These are phyloP conservation scores for Fusarium oxysporum DNA, from an alignment of 2,329 filamentous ascomycete species.

Conservation along the genomic window DNA sequence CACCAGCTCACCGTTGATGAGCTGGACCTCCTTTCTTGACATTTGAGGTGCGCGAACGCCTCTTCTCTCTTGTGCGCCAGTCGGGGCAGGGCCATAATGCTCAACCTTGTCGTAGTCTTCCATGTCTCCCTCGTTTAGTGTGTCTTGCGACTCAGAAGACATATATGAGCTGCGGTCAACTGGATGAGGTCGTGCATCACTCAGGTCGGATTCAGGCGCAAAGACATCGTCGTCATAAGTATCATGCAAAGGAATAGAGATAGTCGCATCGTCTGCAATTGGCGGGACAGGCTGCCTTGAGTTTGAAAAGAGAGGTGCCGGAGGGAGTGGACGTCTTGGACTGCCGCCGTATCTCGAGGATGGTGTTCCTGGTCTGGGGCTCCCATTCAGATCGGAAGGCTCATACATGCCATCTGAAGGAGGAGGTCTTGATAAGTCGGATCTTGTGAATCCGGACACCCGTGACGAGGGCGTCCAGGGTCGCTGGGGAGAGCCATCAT, in stretches of 20 bases:
- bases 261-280: constrained; percentile 75
- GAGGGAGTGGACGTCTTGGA: constrained; percentile 86
- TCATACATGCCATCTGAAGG: constrained; percentile 81
- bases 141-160: constrained; percentile 62
- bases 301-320: constrained; percentile 83
- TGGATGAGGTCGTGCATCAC: constrained; percentile 63
- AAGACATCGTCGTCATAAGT: constrained; percentile 78
- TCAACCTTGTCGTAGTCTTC: constrained; percentile 70
- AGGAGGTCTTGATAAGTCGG: constrained; percentile 69
- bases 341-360: constrained; percentile 90
- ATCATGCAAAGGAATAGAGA: constrained; percentile 76
- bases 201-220: constrained; percentile 68
- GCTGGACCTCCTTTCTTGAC: constrained; percentile 90
- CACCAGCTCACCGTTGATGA: constrained; percentile 98
- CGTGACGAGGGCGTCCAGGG: constrained; percentile 68
- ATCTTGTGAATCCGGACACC: constrained; percentile 61
- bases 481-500: constrained; percentile 62
- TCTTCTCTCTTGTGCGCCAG: constrained; percentile 86
- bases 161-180: constrained; percentile 68
- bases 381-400: constrained; percentile 88
- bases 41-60: constrained; percentile 89
- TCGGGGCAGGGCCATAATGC: constrained; percentile 88
- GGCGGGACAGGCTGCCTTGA: constrained; percentile 61
- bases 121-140: constrained; percentile 60
- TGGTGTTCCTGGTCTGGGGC: constrained; percentile 88